Percentiles rank a stretch among this genome's conserved stretches.
phyloP scores from a whole-genome alignment of 306 rosid genomes.

The Acacia melanoxylon region DNA sequence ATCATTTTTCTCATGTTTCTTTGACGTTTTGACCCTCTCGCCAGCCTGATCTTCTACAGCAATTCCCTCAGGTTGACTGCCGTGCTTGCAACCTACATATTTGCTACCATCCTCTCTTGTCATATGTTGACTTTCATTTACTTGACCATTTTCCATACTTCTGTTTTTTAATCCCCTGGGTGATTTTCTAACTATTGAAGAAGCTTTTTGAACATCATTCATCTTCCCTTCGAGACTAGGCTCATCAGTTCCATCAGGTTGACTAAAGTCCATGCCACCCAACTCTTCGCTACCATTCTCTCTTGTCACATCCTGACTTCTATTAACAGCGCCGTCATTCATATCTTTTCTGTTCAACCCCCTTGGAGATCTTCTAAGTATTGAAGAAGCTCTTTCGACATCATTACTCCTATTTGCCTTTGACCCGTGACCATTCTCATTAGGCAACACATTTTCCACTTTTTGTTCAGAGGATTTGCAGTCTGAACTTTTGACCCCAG shows the following conservation, averaged over 20 bases:
- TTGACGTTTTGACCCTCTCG: conserved; percentile 41
- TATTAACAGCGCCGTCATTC: not conserved
- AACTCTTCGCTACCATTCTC: conserved; percentile 7
- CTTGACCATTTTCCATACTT: conserved; percentile 25
- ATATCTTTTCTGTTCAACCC: not conserved
- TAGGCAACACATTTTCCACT: conserved; percentile 33
- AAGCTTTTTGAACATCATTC: conserved; percentile 30
- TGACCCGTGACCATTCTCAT: conserved; percentile 28
- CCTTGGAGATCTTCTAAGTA: conserved; percentile 51
- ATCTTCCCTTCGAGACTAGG: conserved; percentile 20
- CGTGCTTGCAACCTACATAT: conserved; percentile 27
- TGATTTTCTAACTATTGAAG: conserved; percentile 43
- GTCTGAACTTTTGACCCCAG: conserved; percentile 26
- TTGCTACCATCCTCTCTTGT: conserved; percentile 26
- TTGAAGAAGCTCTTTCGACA: conserved; percentile 31
- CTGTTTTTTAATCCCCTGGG: conserved; percentile 36
- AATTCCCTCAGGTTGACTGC: conserved; percentile 27
- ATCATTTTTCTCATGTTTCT: conserved; percentile 44
- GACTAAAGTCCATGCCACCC: not conserved
- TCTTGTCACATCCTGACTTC: not conserved
- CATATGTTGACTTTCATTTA: conserved; percentile 23
- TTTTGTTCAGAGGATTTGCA: conserved; percentile 32
- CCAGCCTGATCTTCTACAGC: conserved; percentile 32
- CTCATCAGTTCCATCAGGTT: conserved; percentile 9
- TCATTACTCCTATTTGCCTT: conserved; percentile 27